Conservation (phyloP, 345 rosid genomes). For the Eucalyptus polybractea region DNA sequence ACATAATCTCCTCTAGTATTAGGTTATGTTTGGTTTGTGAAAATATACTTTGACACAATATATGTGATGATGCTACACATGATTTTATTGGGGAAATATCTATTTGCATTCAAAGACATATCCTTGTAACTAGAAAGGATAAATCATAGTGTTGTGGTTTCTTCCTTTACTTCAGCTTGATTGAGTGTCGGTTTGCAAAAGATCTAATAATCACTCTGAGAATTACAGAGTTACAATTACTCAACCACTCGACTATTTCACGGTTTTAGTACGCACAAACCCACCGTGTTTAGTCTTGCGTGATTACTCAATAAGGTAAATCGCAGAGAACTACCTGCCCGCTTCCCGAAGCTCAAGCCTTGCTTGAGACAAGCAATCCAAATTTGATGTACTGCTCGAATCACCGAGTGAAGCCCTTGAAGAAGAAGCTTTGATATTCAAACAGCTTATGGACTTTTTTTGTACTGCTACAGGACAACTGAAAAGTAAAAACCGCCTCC, state of each 20-base stretch:
- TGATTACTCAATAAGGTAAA: too few relatives aligned
- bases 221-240: not conserved
- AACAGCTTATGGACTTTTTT: not conserved
- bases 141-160: not conserved
- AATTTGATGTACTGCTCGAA: not conserved
- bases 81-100: not conserved
- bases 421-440: not conserved
- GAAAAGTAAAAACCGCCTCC: too few relatives aligned
- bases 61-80: not conserved
- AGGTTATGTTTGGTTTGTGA: not conserved
- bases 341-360: not conserved
- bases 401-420: not conserved
- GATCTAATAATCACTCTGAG: not conserved
- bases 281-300: too few relatives aligned
- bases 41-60: not conserved
- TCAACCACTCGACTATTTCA: not conserved
- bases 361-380: not conserved
- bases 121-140: not conserved
- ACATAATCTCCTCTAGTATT: not conserved
- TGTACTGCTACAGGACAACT: not conserved
- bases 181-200: too few relatives aligned
- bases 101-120: not conserved
- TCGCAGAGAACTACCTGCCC: fast-evolving
- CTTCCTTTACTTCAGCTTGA: not conserved
- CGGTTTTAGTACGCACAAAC: not conserved